Percentiles rank a stretch among this genome's conserved stretches.
Conservation (phyloP, 345 rosid species). For the Theobroma cacao region DNA sequence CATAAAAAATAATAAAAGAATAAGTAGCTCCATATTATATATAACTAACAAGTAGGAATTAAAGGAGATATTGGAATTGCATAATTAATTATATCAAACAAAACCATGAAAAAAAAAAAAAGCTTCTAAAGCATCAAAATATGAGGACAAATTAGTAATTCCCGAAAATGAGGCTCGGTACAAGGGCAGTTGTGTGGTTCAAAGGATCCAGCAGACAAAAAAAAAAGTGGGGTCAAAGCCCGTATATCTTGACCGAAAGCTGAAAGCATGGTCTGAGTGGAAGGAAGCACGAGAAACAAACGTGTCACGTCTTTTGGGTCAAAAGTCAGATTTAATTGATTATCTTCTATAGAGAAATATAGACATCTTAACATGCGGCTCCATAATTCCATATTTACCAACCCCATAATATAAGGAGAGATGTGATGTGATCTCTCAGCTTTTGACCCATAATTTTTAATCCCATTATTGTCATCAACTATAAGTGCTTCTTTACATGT, state of each 20-base stretch:
- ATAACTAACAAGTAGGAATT: too few species aligned
- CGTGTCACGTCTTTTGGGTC: background rate
- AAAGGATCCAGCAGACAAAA: background rate
- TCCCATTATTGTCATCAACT: background rate
- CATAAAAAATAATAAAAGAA: too few species aligned
- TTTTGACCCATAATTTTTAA: background rate
- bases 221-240: background rate
- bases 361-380: background rate
- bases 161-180: too few species aligned
- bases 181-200: too few species aligned
- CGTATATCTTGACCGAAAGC: constrained; percentile 5
- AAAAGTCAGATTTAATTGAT: background rate
- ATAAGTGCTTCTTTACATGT: background rate
- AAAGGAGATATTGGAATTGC: too few species aligned
- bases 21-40: too few species aligned
- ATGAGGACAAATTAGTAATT: too few species aligned
- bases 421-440: background rate
- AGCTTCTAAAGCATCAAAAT: too few species aligned
- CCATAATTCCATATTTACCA: background rate
- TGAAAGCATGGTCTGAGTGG: constrained; percentile 6
- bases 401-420: background rate
- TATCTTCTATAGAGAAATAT: background rate
- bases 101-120: too few species aligned
- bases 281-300: constrained; percentile 19
- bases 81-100: too few species aligned